Conservation (phyloP, 176 grass and related monocot genomes). For the Hordeum marinum region DNA sequence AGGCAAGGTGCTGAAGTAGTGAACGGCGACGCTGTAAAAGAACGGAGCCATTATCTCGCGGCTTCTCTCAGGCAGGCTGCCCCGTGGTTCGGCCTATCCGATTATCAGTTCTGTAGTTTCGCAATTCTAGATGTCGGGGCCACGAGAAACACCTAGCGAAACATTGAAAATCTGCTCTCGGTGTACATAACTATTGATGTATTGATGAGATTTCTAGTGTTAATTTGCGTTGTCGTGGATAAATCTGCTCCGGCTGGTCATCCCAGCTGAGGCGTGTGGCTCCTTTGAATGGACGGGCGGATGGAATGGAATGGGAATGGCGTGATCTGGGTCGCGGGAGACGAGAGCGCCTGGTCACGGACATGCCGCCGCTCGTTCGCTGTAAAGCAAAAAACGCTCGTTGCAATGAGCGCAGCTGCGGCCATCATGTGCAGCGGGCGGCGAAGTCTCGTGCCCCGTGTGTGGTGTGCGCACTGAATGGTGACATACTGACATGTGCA, state of each 20-base stretch:
- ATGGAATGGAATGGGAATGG: no score
- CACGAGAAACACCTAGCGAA: not conserved
- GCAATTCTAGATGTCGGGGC: not conserved
- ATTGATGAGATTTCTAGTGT: not conserved
- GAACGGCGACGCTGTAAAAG: not conserved
- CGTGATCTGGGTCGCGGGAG: not conserved
- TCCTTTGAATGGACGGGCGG: not conserved
- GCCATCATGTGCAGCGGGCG: no score
- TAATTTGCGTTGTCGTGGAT: not conserved
- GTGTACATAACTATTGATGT: slow-evolving; percentile 27
- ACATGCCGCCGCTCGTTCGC: not conserved
- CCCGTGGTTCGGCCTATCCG: slow-evolving; percentile 5
- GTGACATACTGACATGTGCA: not conserved
- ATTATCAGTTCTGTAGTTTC: not conserved
- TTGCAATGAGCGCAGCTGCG: not conserved
- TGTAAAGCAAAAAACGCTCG: not conserved
- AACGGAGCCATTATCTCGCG: not conserved
- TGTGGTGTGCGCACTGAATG: not conserved
- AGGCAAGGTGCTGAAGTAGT: not conserved
- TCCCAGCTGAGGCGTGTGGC: not conserved
- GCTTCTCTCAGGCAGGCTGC: slow-evolving; percentile 15
- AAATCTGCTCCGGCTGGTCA: not conserved
- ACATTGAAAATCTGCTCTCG: not conserved
- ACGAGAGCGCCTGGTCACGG: not conserved
- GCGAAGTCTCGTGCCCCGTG: not conserved